Base-by-base conservation (phyloP, 2,329 filamentous ascomycete species). In the Venturia nashicola region DNA sequence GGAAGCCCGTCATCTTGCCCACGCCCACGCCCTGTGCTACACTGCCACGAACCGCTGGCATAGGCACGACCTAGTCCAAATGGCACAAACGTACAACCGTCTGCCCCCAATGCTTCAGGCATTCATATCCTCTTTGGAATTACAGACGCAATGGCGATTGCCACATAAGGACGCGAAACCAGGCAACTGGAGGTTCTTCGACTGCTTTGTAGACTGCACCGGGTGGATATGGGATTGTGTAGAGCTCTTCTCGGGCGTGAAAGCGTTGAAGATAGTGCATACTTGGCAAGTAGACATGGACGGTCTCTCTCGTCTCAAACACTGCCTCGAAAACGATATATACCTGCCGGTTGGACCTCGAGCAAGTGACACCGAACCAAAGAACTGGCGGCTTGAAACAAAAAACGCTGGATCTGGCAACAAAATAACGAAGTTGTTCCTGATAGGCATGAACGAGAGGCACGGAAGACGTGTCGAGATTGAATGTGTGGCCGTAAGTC, bases 41-140 rank as follows among this genome's bases (percentile, higher is more conserved):
- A 27, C 59, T 16, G n/a, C n/a, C 39, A 60, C 59, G 9, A 60
- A 60, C 59, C 59, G 36, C 59, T 60, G 59, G 59, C 39, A 60
- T 32, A 60, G 59, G 20, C 36, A 42, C 16, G 59, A 60, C 42
- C 59, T 60, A 3, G 18, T 27, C 39, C 42, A 42, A 16, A 42
- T 60, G 42, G 43, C 59, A 18, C 34, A 42, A 3, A 27, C 18
- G 18, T 60, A 60, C 59, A 42, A 60, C n/a, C 20, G 16, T 8
- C 36, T 42, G 1, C 39, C 59, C 8, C 27, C n/a, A 16, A 34
- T 42, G 20, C 36, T 42, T 14, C 16, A 20, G 11, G 23, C 9
- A 14, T 39, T n/a, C 7, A 60, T 27, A 34, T 16, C 20, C 18
- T 16, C 20, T 27, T 20, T 60, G 36, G 39, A 60, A 60, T 27